These are phyloP conservation scores for Erodium moschatum DNA, from an alignment of 441 rosid species.

Conservation along the genomic window DNA sequence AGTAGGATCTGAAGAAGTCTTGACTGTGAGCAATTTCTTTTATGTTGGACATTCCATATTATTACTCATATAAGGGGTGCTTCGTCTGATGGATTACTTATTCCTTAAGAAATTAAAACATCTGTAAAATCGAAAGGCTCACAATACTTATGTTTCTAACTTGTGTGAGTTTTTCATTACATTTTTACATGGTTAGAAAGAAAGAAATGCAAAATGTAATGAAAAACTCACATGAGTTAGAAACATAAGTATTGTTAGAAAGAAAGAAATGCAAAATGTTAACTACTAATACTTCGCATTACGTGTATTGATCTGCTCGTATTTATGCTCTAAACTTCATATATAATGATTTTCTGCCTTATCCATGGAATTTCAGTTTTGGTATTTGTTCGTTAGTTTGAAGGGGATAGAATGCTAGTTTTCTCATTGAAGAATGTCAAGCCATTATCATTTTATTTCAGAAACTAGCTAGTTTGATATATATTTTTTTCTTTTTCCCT, in stretches of 20 bases:
- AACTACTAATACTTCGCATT: not conserved
- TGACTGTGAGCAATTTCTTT: slow-evolving; percentile 35
- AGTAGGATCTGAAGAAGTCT: slow-evolving; percentile 57
- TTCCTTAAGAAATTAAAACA: not conserved
- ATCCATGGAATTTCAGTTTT: not conserved
- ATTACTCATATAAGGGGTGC: slow-evolving; percentile 13
- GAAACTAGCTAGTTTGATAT: too few relatives aligned
- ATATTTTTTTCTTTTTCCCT: not conserved
- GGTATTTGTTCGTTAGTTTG: not conserved
- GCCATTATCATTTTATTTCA: slow-evolving; percentile 19
- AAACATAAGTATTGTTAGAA: too few relatives aligned
- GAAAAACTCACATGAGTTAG: too few relatives aligned
- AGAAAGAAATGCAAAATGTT: not conserved
- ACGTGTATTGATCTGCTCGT: not conserved
- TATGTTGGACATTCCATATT: slow-evolving; percentile 8
- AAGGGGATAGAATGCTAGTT: slow-evolving; percentile 3
- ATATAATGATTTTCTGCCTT: slow-evolving; percentile 1
- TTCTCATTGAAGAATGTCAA: slow-evolving; percentile 1
- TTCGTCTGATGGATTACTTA: slow-evolving; percentile 1
- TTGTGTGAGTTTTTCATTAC: not conserved
- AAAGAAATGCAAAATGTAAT: not conserved
- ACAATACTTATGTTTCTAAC: not conserved
- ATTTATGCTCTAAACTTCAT: not conserved
- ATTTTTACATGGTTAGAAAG: not conserved
- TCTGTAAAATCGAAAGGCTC: not conserved